phyloP scores from a whole-genome alignment of 345 rosid species.

The Eucalyptus victrix region DNA sequence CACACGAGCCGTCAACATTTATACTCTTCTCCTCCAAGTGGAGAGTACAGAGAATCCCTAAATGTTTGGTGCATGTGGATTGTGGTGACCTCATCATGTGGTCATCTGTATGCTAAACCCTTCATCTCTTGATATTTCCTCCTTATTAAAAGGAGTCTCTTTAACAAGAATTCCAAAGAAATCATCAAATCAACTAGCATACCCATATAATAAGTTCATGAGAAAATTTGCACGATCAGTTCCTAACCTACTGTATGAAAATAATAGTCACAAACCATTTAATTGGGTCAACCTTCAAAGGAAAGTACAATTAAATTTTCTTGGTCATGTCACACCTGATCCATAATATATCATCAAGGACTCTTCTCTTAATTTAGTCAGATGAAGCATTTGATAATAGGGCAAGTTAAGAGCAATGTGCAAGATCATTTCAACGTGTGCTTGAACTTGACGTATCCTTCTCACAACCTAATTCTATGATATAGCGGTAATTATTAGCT shows the following conservation, averaged over 20 bases:
- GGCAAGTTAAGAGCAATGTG: not conserved
- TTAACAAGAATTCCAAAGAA: not conserved
- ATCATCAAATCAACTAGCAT: not conserved
- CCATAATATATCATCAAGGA: not conserved
- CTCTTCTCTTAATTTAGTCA: not conserved
- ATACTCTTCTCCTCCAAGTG: too few relatives aligned
- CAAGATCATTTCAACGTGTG: not conserved
- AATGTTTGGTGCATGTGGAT: too few relatives aligned
- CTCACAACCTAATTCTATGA: not conserved
- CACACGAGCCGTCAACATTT: too few relatives aligned
- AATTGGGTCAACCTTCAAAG: not conserved
- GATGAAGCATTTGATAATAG: not conserved
- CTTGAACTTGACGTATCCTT: not conserved
- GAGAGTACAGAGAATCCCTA: too few relatives aligned
- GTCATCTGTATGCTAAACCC: too few relatives aligned
- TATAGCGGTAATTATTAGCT: not conserved
- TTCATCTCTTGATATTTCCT: too few relatives aligned
- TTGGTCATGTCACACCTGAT: not conserved
- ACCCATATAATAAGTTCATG: not conserved
- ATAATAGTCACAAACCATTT: too few relatives aligned
- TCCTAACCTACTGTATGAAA: not conserved
- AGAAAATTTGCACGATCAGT: not conserved
- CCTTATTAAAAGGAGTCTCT: not conserved
- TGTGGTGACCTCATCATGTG: too few relatives aligned
- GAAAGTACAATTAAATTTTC: not conserved